Base-by-base conservation (phyloP, 2,329 filamentous ascomycete genomes). In the Colletotrichum higginsianum region DNA sequence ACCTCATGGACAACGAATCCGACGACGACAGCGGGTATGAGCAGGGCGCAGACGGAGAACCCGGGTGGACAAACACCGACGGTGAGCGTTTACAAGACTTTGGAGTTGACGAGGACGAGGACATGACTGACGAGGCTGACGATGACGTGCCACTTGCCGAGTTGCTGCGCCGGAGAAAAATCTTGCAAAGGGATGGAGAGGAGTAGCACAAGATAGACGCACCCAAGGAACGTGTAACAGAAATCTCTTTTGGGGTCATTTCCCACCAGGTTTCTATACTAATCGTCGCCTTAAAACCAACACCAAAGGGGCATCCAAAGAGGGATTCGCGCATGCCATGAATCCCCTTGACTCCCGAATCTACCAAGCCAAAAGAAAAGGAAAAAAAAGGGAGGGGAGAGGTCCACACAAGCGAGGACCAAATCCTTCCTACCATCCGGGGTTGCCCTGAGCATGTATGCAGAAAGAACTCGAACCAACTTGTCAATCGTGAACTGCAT, bases 91-190 rank as follows among this genome's bases (percentile, higher is more conserved):
- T 96, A 61, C 86, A 88, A 52, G 94, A 96, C 76, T 96, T 91
- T 77, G 94, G 94, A 2, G 93, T 96, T 0, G 94, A 96, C 75
- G 92, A 94, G 76, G 92, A 93, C 16, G 92, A 94, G 67, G 77
- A 72, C 1, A 72, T 70, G 53, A 77, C 35, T 68, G 68, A 13
- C 74, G 77, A 78, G 4, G 79, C 81, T 9, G 86, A 88, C 18
- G 87, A 89, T 1, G 90, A 95, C 75, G 82, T 96, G 16, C 93
- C 93, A 0, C 81, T 96, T 50, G 90, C 88, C 4, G 90, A 94
- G 78, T 76, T 96, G 16, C 81, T 95, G 55, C 83, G 89, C 58
- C 84, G 90, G 74, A 83, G 90, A 73, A 88, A 84, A 72, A 79
- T 82, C 2, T 66, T 77, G 3, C 77, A 74, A 26, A 80, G 76